Percentiles rank a stretch among this genome's conserved stretches.
These are phyloP conservation scores for Solanum paucissectum DNA, from an alignment of 257 asterid species.

Conservation along the genomic window DNA sequence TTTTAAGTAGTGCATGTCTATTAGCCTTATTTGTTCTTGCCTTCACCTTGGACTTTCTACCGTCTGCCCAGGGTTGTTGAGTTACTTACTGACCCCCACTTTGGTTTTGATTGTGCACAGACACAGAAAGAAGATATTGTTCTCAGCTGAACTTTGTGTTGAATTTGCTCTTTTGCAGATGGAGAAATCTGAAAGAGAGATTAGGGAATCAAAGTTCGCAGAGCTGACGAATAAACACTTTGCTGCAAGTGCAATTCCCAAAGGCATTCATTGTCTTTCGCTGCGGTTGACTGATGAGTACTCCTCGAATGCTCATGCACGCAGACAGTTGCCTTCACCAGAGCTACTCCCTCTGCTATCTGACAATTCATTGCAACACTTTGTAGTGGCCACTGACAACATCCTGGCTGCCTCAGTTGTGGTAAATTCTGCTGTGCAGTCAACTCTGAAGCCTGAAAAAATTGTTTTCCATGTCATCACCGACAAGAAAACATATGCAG, in stretches of 20 bases:
- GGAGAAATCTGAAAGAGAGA: constrained; percentile 69
- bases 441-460: constrained; percentile 67
- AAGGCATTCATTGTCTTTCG: constrained; percentile 83
- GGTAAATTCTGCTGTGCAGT: constrained; percentile 72
- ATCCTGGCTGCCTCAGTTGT: constrained; percentile 96
- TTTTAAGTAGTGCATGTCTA: background rate
- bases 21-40: background rate
- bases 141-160: background rate
- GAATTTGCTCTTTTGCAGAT: constrained; percentile 28
- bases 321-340: constrained; percentile 90
- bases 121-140: background rate
- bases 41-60: background rate
- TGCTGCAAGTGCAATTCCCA: constrained; percentile 95
- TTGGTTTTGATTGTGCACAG: background rate
- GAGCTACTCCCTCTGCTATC: constrained; percentile 84
- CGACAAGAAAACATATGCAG: constrained; percentile 96
- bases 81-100: background rate
- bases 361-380: constrained; percentile 72
- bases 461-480: constrained; percentile 94
- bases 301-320: constrained; percentile 95
- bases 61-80: background rate
- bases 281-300: constrained; percentile 89
- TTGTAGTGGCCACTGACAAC: constrained; percentile 89
- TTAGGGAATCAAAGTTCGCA: constrained; percentile 68
- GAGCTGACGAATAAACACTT: constrained; percentile 84